Percentiles rank a stretch among this genome's conserved stretches.
Evolutionary conservation across 23 red algal species (phyloP).

Genomic region (Agarophyton chilense): DNA sequence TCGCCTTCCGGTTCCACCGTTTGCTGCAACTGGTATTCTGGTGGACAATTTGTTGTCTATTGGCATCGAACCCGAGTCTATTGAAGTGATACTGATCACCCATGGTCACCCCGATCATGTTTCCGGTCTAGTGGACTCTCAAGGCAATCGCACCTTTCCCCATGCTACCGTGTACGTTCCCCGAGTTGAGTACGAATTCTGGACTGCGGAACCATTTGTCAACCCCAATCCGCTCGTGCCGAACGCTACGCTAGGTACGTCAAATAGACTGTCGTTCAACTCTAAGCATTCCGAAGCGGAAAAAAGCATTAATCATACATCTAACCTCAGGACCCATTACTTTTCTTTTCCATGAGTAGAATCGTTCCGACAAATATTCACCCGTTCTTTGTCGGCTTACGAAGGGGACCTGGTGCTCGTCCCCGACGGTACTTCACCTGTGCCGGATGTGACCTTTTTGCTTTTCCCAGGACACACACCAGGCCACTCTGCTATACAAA

Average conservation of each 20-base stretch:
- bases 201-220: constrained; percentile 42
- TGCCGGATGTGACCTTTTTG: background rate
- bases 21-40: background rate
- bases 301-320: background rate
- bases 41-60: background rate
- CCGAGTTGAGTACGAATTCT: constrained; percentile 36
- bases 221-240: constrained; percentile 3
- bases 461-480: constrained; percentile 32
- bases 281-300: background rate
- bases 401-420: background rate
- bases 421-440: background rate
- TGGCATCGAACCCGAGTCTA: background rate
- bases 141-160: constrained; percentile 27
- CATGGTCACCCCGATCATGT: constrained; percentile 55
- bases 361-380: background rate
- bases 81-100: constrained; percentile 27
- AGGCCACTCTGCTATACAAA: constrained; percentile 26
- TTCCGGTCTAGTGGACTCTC: constrained; percentile 10
- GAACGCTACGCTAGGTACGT: constrained; percentile 24
- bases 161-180: constrained; percentile 3
- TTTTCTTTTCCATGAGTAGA: background rate
- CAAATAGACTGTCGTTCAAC: background rate
- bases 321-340: background rate
- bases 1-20: background rate
- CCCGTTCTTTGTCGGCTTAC: background rate